Conservation (phyloP, 2,329 filamentous ascomycete species). For the Talaromyces sp. region DNA sequence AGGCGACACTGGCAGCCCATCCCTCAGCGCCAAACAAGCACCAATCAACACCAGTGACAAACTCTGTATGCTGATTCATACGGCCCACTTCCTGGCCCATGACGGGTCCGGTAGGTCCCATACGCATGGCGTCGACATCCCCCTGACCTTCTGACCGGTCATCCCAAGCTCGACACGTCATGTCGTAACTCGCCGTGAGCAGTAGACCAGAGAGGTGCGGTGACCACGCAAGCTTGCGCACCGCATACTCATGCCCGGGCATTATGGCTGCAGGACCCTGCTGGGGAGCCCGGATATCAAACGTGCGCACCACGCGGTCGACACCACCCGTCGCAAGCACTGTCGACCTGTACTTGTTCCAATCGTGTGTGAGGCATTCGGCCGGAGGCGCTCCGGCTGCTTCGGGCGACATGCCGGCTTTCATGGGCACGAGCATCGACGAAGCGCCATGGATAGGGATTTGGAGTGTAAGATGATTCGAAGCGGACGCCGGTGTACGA, state of each 20-base stretch:
- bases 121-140: slow-evolving; percentile 33
- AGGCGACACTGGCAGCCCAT: slow-evolving; percentile 90
- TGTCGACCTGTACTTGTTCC: slow-evolving; percentile 93
- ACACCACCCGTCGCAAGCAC: slow-evolving; percentile 85
- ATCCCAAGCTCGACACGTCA: slow-evolving; percentile 92
- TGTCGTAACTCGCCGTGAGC: slow-evolving; percentile 89
- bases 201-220: slow-evolving; percentile 87
- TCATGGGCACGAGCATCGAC: slow-evolving; percentile 39
- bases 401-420: slow-evolving; percentile 26
- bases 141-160: slow-evolving; percentile 56
- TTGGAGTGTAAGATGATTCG: slow-evolving; percentile 77
- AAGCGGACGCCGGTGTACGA: slow-evolving; percentile 74
- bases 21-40: slow-evolving; percentile 92
- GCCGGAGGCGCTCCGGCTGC: slow-evolving; percentile 51
- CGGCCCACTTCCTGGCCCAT: slow-evolving; percentile 69
- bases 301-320: slow-evolving; percentile 78
- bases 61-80: slow-evolving; percentile 93
- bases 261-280: slow-evolving; percentile 69
- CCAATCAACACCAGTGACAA: slow-evolving; percentile 95
- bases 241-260: slow-evolving; percentile 83
- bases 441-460: slow-evolving; percentile 75
- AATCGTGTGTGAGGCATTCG: slow-evolving; percentile 91
- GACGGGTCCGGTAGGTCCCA: slow-evolving; percentile 31
- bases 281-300: slow-evolving; percentile 74
- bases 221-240: slow-evolving; percentile 81